Evolutionary conservation across 2,329 filamentous ascomycete genomes (phyloP).

Genomic region (Botrytis paeoniae): DNA sequence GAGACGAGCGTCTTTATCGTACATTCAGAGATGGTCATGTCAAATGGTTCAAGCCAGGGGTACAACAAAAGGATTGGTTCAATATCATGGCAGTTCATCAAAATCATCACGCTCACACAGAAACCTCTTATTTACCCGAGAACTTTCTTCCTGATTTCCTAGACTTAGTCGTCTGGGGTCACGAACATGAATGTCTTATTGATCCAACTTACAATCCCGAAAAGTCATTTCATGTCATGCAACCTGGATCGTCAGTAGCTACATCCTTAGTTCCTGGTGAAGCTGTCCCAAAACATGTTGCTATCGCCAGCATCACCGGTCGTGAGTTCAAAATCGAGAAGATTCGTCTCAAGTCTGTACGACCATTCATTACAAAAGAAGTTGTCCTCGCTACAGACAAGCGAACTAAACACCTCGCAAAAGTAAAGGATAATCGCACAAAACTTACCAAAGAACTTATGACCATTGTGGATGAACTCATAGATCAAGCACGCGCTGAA

Average conservation of each 20-base stretch:
- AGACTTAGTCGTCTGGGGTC: conserved; percentile 91
- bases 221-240: conserved; percentile 92
- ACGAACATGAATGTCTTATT: conserved; percentile 95
- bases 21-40: conserved; percentile 93
- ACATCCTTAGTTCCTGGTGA: conserved; percentile 90
- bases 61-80: conserved; percentile 88
- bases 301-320: conserved; percentile 79
- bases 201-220: conserved; percentile 80
- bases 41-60: conserved; percentile 82
- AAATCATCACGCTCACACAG: conserved; percentile 88
- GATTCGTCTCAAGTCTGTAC: conserved; percentile 80
- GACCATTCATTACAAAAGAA: conserved; percentile 86
- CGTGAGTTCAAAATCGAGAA: conserved; percentile 77
- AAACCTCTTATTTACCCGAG: conserved; percentile 92
- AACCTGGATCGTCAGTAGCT: conserved; percentile 92
- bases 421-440: conserved; percentile 77
- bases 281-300: conserved; percentile 85
- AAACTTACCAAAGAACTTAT: conserved; percentile 76
- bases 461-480: conserved; percentile 78
- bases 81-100: conserved; percentile 94
- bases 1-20: conserved; percentile 89
- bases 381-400: conserved; percentile 73
- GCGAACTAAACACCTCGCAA: conserved; percentile 73
- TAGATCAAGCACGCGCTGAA: conserved; percentile 75
- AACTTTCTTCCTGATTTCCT: conserved; percentile 89